phyloP scores from a whole-genome alignment of 371 early-diverging fungal species.

The Mortierella sp. region DNA sequence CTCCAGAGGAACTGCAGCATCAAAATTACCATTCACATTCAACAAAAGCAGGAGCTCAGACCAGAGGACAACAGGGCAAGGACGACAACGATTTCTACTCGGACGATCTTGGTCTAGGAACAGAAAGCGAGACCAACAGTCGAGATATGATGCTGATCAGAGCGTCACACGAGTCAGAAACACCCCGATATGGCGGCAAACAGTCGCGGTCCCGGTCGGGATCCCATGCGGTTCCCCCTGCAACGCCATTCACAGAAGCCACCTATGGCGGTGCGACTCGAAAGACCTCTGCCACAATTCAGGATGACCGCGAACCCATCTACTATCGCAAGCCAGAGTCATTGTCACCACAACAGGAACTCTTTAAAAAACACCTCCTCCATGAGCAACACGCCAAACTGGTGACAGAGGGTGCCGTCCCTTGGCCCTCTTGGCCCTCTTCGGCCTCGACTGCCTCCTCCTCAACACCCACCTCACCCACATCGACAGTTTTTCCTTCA shows the following conservation, averaged over 20 bases:
- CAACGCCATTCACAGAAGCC: background rate
- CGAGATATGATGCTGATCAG: conserved; percentile 18
- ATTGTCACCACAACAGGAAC: background rate
- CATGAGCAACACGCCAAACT: conserved; percentile 22
- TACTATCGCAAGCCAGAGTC: conserved; percentile 20
- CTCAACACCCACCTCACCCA: background rate
- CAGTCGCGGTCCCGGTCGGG: conserved; percentile 10
- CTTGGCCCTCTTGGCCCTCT: conserved; percentile 50
- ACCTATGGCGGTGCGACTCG: conserved; percentile 9
- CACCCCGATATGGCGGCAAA: background rate
- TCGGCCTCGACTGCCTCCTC: background rate
- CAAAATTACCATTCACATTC: conserved; percentile 3
- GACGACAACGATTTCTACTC: conserved; percentile 17
- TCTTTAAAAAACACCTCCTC: background rate
- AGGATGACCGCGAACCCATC: conserved; percentile 30
- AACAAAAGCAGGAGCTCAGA: background rate
- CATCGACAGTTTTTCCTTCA: background rate
- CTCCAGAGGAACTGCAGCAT: conserved; percentile 5
- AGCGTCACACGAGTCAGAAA: background rate
- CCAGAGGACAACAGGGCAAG: background rate
- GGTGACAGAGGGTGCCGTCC: conserved; percentile 29
- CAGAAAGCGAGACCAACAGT: conserved; percentile 9
- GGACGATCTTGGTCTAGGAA: conserved; percentile 4
- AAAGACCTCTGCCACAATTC: conserved; percentile 13
- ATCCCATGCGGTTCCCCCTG: background rate